Base-by-base conservation (phyloP, 2,329 filamentous ascomycete species). In the Hypoxylon sp. region DNA sequence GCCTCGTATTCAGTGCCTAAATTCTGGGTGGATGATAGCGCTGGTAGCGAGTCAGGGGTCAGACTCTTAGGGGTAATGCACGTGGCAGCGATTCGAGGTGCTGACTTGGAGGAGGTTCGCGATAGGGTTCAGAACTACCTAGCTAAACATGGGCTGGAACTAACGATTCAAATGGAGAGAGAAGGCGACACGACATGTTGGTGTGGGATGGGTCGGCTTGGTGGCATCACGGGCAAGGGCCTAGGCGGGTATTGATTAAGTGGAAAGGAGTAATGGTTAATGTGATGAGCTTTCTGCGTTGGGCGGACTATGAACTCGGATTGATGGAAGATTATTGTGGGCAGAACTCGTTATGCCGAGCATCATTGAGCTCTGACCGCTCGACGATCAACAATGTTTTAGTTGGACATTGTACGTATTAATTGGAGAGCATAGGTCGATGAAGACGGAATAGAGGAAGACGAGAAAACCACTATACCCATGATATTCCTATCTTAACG, bases 1-100 rank as follows among this genome's bases (percentile, higher is more conserved):
- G 90, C 92, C 0, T 91, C 92, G 58, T 98, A 98, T 76, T 87
- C 92, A 0, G 93, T 92, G 1, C 95, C 95, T 6, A 92, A 94
- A 75, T 98, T 98, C 77, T 99, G 96, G 96, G 83, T 96, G 13
- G 93, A 97, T 74, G 94, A 97, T 69, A 82, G 87, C 10, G 81
- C 79, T 17, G 80, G 81, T 2, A 81, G 77, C 7, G 81, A 82
- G 20, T 77, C 79, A 2, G 82, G 79, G 1, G 83, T 85, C 64
- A 88, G 84, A 69, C 85, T 98, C 1, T 82, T 95, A 11, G 95
- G 95, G 1, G 91, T 96, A 0, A 95, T 98, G 68, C 95, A 98
- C 77, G 88, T 98, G 42, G 89, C 94, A 66, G 93, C 93, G 0
- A 89, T 90, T 0, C 87, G 89, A 25, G 88, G 86, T 2, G 89